Percentiles rank a stretch among this genome's conserved stretches.
Conservation (phyloP, 768 basidiomycete genomes). For the Suillus decipiens region DNA sequence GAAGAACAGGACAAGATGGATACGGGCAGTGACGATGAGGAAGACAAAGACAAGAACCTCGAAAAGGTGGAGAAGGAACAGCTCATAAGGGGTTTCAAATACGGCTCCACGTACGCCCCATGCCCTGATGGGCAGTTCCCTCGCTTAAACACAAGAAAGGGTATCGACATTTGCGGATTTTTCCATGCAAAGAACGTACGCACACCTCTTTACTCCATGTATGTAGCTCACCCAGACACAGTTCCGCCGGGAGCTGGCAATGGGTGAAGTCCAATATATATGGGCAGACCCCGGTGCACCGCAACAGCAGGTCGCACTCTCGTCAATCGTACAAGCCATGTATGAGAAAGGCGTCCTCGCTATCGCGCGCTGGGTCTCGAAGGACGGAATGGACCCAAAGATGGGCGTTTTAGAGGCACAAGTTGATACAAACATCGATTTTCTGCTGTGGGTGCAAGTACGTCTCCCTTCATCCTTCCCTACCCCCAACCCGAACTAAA, state of each 20-base stretch:
- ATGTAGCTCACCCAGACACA: constrained; percentile 29
- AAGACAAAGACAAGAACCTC: constrained; percentile 38
- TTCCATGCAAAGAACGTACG: constrained; percentile 67
- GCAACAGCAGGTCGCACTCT: constrained; percentile 80
- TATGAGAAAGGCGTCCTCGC: constrained; percentile 60
- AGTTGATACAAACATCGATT: constrained; percentile 69
- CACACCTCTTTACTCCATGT: constrained; percentile 5
- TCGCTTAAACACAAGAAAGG: constrained; percentile 70
- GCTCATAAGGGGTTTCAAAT: constrained; percentile 81
- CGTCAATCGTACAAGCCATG: constrained; percentile 88
- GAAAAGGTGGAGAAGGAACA: constrained; percentile 77
- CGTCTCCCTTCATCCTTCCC: constrained; percentile 15
- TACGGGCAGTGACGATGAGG: constrained; percentile 33
- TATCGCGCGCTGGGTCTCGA: constrained; percentile 80
- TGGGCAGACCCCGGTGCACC: constrained; percentile 72
- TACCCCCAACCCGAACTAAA: not conserved
- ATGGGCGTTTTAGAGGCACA: constrained; percentile 78
- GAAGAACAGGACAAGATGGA: constrained; percentile 29
- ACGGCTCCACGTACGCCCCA: constrained; percentile 86
- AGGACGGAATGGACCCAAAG: constrained; percentile 75
- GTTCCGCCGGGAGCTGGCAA: constrained; percentile 80
- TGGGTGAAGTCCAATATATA: constrained; percentile 86
- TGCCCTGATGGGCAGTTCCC: constrained; percentile 86
- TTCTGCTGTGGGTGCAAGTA: constrained; percentile 83
- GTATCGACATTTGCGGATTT: constrained; percentile 89